Evolutionary conservation across 192 early-diverging fungal genomes (phyloP).

Genomic region (Pecoramyces ruminantium): DNA sequence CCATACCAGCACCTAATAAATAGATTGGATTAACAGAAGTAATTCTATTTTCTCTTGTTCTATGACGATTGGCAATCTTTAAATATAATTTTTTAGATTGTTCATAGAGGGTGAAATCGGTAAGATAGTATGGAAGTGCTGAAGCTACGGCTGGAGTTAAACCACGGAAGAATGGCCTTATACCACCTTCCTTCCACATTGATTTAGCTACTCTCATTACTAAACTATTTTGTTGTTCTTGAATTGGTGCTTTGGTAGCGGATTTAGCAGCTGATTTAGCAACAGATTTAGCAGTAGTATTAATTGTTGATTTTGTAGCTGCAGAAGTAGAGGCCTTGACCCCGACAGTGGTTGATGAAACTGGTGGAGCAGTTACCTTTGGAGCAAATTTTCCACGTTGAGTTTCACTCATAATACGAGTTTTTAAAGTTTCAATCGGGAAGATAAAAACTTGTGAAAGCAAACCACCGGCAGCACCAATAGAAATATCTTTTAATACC

Average conservation of each 20-base stretch:
- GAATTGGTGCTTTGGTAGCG: not conserved
- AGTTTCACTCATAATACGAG: slow-evolving; percentile 51
- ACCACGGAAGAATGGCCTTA: slow-evolving; percentile 47
- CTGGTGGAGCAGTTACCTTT: not conserved
- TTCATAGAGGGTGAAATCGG: not conserved
- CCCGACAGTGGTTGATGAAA: not conserved
- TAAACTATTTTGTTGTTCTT: slow-evolving; percentile 6
- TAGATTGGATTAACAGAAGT: slow-evolving; percentile 19
- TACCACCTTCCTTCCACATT: slow-evolving; percentile 42
- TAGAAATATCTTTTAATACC: not conserved
- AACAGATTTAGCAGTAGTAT: not conserved
- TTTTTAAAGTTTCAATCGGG: slow-evolving; percentile 60
- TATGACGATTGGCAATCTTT: slow-evolving; percentile 1
- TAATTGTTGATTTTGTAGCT: not conserved
- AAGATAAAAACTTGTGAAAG: slow-evolving; percentile 56
- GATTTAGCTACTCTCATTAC: slow-evolving; percentile 26
- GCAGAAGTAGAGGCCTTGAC: too few species aligned
- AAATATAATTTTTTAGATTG: slow-evolving; percentile 1
- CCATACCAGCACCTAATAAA: slow-evolving; percentile 43
- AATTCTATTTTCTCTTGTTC: slow-evolving; percentile 11
- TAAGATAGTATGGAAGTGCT: not conserved
- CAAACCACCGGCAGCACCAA: slow-evolving; percentile 56
- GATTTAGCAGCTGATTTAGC: not conserved
- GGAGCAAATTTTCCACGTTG: not conserved
- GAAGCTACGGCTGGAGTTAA: slow-evolving; percentile 18